phyloP scores from a whole-genome alignment of 768 basidiomycete species.

The Kondoa malvinella region DNA sequence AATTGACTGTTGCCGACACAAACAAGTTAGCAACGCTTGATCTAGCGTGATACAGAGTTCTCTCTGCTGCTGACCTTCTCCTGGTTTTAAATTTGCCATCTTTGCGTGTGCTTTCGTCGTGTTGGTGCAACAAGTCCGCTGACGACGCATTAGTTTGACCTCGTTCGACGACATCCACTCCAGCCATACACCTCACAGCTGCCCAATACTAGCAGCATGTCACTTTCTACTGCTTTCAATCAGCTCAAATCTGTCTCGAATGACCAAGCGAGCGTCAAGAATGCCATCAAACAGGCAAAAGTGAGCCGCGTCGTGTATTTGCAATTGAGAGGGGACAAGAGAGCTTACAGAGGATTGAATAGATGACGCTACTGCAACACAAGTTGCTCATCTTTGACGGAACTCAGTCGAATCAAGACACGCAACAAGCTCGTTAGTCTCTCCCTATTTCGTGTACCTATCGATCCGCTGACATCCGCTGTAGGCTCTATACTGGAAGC shows the following conservation, averaged over 20 bases:
- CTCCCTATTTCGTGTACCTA: background rate
- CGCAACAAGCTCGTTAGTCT: background rate
- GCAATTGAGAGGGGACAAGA: too few species aligned
- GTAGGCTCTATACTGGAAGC: slow-evolving; percentile 88
- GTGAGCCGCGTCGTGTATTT: background rate
- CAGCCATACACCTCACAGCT: too few species aligned
- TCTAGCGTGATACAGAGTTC: background rate
- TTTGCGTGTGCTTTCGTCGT: too few species aligned
- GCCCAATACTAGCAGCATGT: too few species aligned
- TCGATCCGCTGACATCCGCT: background rate
- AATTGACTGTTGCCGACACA: background rate
- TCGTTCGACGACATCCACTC: too few species aligned
- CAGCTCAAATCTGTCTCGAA: background rate
- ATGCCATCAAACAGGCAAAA: slow-evolving; percentile 1
- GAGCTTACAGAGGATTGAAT: background rate
- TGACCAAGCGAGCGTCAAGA: background rate
- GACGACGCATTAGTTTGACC: background rate
- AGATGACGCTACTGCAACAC: background rate
- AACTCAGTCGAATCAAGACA: background rate
- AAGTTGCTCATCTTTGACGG: slow-evolving; percentile 1
- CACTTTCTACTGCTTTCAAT: background rate
- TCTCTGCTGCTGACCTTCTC: slow-evolving; percentile 15
- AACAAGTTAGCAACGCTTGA: background rate
- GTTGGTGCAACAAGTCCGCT: too few species aligned
- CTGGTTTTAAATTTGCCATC: background rate